A percentile compares a stretch with the other conserved stretches of the same genome.
Conservation (phyloP, 805 yeast genomes). For the Saturnispora dispora region DNA sequence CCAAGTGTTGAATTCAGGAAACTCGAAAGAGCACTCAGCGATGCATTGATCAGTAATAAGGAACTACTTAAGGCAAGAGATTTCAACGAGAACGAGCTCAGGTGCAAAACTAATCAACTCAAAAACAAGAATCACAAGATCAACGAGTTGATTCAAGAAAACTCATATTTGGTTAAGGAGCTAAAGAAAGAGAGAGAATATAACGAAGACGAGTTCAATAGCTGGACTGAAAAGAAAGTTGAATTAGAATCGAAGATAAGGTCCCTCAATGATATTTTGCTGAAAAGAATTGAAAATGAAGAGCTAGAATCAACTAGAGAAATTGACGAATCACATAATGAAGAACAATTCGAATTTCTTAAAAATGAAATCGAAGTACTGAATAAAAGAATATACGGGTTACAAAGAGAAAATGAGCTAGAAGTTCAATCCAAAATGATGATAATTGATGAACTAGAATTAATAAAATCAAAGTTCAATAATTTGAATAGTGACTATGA, state of each 20-base stretch:
- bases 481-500: constrained; percentile 24
- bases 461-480: constrained; percentile 31
- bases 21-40: constrained; percentile 25
- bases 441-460: constrained; percentile 47
- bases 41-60: constrained; percentile 23
- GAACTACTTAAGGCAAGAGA: constrained; percentile 29
- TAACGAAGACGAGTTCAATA: constrained; percentile 24
- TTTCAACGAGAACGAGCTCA: constrained; percentile 27
- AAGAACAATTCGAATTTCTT: constrained; percentile 6
- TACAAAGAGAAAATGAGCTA: constrained; percentile 42
- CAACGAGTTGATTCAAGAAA: constrained; percentile 23
- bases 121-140: constrained; percentile 19
- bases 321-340: constrained; percentile 1
- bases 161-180: constrained; percentile 17
- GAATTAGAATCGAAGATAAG: constrained; percentile 22
- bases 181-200: constrained; percentile 23
- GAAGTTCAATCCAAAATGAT: constrained; percentile 44
- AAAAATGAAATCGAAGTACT: constrained; percentile 20
- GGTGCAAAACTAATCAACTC: constrained; percentile 22
- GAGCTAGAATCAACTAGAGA: constrained; percentile 4
- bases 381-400: constrained; percentile 26
- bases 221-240: constrained; percentile 22
- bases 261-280: constrained; percentile 14
- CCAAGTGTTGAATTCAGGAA: constrained; percentile 15
- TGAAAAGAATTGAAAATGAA: constrained; percentile 6